Conservation (phyloP, 805 yeast genomes). For the Grigorovia jiainica region DNA sequence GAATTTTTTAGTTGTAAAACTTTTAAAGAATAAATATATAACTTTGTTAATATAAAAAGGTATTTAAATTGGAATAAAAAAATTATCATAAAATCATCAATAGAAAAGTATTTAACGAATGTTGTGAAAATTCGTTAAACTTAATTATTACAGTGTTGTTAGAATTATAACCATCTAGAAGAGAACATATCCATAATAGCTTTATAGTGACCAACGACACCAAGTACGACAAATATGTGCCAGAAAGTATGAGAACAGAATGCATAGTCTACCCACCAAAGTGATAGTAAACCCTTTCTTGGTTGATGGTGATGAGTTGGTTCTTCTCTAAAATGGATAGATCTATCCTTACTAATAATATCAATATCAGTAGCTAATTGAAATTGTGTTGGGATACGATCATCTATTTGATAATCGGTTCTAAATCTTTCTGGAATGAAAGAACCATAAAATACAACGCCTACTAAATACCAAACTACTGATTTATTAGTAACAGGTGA, state of each 20-base stretch:
- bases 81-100: background rate
- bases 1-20: background rate
- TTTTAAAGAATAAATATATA: background rate
- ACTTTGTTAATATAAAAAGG: background rate
- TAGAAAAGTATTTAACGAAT: no score
- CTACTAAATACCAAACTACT: conserved; percentile 63
- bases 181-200: conserved; percentile 68
- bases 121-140: background rate
- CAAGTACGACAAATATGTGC: conserved; percentile 86
- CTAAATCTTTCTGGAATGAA: conserved; percentile 86
- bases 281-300: conserved; percentile 33
- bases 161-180: conserved; percentile 24
- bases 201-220: conserved; percentile 80
- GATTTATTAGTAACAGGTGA: conserved; percentile 59
- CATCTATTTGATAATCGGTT: conserved; percentile 52
- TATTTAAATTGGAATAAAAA: background rate
- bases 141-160: background rate
- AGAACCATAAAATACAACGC: conserved; percentile 81
- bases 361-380: conserved; percentile 24
- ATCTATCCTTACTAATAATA: conserved; percentile 25
- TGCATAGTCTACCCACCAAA: conserved; percentile 80
- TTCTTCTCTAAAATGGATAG: conserved; percentile 32
- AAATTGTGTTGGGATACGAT: conserved; percentile 30
- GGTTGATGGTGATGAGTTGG: conserved; percentile 28
- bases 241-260: conserved; percentile 81